phyloP scores from a whole-genome alignment of 225 moss, liverwort and hornwort genomes.

The Bryoerythrophyllum caledonicum region DNA sequence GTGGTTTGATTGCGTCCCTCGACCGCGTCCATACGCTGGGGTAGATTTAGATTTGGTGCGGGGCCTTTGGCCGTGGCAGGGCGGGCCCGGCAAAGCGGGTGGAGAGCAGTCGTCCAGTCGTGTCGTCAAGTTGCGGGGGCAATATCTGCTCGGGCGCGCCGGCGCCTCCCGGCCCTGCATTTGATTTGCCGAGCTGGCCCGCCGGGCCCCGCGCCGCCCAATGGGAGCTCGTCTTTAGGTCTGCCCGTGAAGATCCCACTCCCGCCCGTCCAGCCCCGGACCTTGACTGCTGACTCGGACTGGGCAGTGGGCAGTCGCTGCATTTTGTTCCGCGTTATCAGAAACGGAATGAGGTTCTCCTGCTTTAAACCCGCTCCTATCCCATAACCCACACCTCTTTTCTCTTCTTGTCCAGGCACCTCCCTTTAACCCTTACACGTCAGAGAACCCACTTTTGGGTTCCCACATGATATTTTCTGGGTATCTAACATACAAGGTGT shows the following conservation, averaged over 20 bases:
- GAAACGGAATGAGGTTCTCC: no score
- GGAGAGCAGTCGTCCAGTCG: background rate
- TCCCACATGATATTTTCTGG: no score
- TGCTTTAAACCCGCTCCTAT: no score
- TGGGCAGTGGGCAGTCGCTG: no score
- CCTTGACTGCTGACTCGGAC: background rate
- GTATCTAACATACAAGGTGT: no score
- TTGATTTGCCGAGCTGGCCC: slow-evolving; percentile 24
- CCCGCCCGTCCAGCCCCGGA: background rate
- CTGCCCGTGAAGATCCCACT: background rate
- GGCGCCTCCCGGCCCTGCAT: background rate
- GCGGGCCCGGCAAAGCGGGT: no score
- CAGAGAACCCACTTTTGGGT: no score
- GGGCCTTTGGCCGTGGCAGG: background rate
- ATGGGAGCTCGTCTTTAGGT: background rate
- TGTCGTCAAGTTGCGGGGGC: background rate
- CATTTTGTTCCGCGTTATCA: no score
- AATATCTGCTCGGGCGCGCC: background rate
- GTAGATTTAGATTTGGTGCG: slow-evolving; percentile 5
- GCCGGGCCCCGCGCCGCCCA: background rate
- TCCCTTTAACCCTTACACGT: no score
- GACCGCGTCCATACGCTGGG: background rate
- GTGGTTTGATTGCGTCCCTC: background rate
- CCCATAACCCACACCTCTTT: no score
- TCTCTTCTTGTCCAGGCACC: no score